These are phyloP conservation scores for Nevesoporus exiguus DNA, from an alignment of 768 basidiomycete genomes.

Conservation along the genomic window DNA sequence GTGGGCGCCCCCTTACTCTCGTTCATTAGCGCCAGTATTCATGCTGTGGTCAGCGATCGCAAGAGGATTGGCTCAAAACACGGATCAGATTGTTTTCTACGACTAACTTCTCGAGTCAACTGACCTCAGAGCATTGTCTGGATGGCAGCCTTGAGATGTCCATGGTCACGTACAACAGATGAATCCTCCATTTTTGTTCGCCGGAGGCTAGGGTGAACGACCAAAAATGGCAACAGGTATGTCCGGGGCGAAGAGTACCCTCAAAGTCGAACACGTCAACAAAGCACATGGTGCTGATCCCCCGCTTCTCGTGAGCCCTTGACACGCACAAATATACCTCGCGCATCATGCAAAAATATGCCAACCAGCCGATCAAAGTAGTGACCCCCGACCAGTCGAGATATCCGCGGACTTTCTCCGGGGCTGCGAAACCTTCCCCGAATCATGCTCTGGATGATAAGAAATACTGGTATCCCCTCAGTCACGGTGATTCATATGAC, in stretches of 20 bases:
- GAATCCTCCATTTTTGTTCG: no score
- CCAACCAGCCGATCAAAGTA: constrained; percentile 91
- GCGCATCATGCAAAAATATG: constrained; percentile 95
- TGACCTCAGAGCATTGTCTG: constrained; percentile 72
- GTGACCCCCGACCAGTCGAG: constrained; percentile 91
- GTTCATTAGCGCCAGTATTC: constrained; percentile 1
- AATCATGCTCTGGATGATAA: constrained; percentile 79
- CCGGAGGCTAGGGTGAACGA: no score
- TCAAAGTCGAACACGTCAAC: constrained; percentile 96
- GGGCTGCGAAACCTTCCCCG: constrained; percentile 82
- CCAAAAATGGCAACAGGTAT: constrained; percentile 45
- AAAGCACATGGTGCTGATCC: constrained; percentile 80
- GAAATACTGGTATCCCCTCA: constrained; percentile 93
- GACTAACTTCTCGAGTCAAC: constrained; percentile 57
- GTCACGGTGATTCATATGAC: constrained; percentile 96
- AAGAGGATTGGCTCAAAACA: constrained; percentile 82
- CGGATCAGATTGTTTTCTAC: constrained; percentile 85
- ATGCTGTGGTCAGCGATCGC: constrained; percentile 62
- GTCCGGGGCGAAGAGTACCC: constrained; percentile 86
- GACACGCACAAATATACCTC: constrained; percentile 97
- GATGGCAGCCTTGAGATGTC: constrained; percentile 91
- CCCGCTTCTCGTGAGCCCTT: constrained; percentile 99
- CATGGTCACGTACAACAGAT: constrained; percentile 63
- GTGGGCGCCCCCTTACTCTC: constrained; percentile 43
- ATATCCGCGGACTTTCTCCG: constrained; percentile 90